A percentile compares a stretch with the other conserved stretches of the same genome.
Evolutionary conservation across 1,139 yeast genomes (phyloP).

Genomic region (Pichia sp.): DNA sequence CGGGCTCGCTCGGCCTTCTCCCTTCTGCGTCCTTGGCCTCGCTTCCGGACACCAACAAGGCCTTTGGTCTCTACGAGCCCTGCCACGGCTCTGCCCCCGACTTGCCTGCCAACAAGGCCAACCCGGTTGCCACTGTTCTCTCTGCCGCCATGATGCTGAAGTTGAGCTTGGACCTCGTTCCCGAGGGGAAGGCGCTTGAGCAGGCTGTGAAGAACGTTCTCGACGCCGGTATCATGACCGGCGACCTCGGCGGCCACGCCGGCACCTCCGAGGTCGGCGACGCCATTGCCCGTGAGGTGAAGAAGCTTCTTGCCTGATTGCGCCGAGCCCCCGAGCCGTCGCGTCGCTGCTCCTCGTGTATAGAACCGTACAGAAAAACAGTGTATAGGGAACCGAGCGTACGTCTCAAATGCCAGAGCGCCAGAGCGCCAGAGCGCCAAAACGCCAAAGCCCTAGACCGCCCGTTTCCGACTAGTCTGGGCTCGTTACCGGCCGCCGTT

Average conservation of each 20-base stretch:
- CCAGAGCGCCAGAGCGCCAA: too few relatives aligned
- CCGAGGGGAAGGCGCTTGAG: slow-evolving; percentile 87
- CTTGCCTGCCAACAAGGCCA: slow-evolving; percentile 78
- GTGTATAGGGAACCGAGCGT: not conserved
- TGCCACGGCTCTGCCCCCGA: slow-evolving; percentile 99
- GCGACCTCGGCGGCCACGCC: slow-evolving; percentile 77
- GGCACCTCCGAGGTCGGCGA: slow-evolving; percentile 90
- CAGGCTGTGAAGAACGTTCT: slow-evolving; percentile 79
- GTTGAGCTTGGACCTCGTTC: slow-evolving; percentile 72
- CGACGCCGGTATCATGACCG: slow-evolving; percentile 84
- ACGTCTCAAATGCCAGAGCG: not conserved
- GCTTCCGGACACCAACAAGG: slow-evolving; percentile 86
- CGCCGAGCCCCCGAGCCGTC: not conserved
- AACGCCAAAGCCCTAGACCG: not conserved
- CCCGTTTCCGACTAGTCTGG: not conserved
- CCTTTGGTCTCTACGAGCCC: slow-evolving; percentile 96
- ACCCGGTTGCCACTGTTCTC: slow-evolving; percentile 91
- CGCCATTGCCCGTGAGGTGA: slow-evolving; percentile 74
- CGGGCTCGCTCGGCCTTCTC: slow-evolving; percentile 91
- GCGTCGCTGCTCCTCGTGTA: not conserved
- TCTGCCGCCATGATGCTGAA: slow-evolving; percentile 98
- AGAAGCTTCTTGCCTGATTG: slow-evolving; percentile 44
- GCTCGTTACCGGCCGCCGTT: not conserved
- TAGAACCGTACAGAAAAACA: not conserved
- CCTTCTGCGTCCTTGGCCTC: slow-evolving; percentile 97